These are phyloP conservation scores for Trichocladium antarcticum DNA, from an alignment of 495 filamentous ascomycete species.

Conservation along the genomic window DNA sequence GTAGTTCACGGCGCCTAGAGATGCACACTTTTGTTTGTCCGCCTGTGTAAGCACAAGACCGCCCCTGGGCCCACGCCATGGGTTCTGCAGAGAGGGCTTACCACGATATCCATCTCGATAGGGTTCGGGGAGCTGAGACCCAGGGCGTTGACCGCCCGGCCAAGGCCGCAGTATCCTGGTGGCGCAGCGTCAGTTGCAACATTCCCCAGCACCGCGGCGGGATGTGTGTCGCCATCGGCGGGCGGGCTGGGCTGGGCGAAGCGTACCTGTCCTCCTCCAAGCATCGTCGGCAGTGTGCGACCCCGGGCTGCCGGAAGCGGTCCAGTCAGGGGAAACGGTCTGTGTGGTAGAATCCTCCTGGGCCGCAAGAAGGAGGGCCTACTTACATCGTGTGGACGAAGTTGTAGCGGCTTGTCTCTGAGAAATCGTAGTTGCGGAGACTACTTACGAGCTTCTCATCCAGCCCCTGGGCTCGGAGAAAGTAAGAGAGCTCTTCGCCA, in stretches of 20 bases:
- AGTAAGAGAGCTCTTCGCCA: slow-evolving; percentile 57
- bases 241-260: too few relatives aligned
- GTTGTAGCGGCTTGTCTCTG: slow-evolving; percentile 50
- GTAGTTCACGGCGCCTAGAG: slow-evolving; percentile 61
- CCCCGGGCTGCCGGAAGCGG: slow-evolving; percentile 30
- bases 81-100: slow-evolving; percentile 19
- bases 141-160: slow-evolving; percentile 46
- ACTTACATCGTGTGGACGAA: slow-evolving; percentile 70
- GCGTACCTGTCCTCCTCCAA: slow-evolving; percentile 50
- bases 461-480: slow-evolving; percentile 56
- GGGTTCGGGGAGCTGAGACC: slow-evolving; percentile 38
- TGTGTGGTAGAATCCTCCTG: too few relatives aligned
- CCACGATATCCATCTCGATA: slow-evolving; percentile 51
- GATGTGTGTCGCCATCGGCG: not conserved
- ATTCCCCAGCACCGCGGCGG: too few relatives aligned
- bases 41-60: slow-evolving; percentile 1
- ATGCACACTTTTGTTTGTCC: slow-evolving; percentile 51
- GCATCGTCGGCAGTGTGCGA: slow-evolving; percentile 39
- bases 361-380: not conserved
- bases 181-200: not conserved
- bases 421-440: slow-evolving; percentile 63
- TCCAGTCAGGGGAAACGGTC: not conserved
- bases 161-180: slow-evolving; percentile 52
- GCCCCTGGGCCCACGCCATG: not conserved
- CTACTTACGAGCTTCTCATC: slow-evolving; percentile 49